These are phyloP conservation scores for Cenococcum geophilum DNA, from an alignment of 495 filamentous ascomycete species.

Conservation along the genomic window DNA sequence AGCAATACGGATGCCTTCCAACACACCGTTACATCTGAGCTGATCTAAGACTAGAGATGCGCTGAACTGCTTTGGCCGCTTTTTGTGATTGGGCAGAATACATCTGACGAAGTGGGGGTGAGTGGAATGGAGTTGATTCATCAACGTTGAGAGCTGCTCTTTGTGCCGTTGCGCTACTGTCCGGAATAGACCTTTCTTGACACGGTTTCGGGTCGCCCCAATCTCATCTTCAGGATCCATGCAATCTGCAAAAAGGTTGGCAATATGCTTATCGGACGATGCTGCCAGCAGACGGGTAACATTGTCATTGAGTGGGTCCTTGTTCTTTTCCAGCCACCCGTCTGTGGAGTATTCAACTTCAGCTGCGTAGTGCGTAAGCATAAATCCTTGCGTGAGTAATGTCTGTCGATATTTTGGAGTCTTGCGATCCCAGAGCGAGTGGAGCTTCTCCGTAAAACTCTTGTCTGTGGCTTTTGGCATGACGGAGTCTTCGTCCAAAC, in stretches of 20 bases:
- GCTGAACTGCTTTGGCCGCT: slow-evolving; percentile 87
- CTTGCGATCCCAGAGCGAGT: slow-evolving; percentile 93
- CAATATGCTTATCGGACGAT: slow-evolving; percentile 76
- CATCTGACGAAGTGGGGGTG: slow-evolving; percentile 98
- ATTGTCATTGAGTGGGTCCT: slow-evolving; percentile 97
- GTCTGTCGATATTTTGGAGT: slow-evolving; percentile 87
- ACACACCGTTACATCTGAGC: slow-evolving; percentile 93
- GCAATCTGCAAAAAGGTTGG: slow-evolving; percentile 82
- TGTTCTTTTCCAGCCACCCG: slow-evolving; percentile 98
- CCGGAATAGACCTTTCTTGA: slow-evolving; percentile 96
- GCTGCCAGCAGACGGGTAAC: slow-evolving; percentile 78
- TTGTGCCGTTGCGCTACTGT: slow-evolving; percentile 98
- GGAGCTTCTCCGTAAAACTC: slow-evolving; percentile 93
- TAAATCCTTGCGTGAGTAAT: slow-evolving; percentile 83
- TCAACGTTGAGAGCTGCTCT: slow-evolving; percentile 88
- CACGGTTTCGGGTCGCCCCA: slow-evolving; percentile 64
- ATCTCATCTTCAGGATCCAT: slow-evolving; percentile 63
- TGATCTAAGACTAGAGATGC: slow-evolving; percentile 89
- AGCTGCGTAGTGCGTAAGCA: slow-evolving; percentile 97
- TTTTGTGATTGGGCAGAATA: slow-evolving; percentile 98
- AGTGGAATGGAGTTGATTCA: slow-evolving; percentile 91
- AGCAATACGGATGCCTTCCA: slow-evolving; percentile 96
- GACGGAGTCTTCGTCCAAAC: slow-evolving; percentile 94
- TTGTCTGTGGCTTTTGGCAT: slow-evolving; percentile 99
- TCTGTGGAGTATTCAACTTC: slow-evolving; percentile 96